A percentile compares a stretch with the other conserved stretches of the same genome.
phyloP scores from a whole-genome alignment of 768 basidiomycete genomes.

The Kwoniella botswanensis region DNA sequence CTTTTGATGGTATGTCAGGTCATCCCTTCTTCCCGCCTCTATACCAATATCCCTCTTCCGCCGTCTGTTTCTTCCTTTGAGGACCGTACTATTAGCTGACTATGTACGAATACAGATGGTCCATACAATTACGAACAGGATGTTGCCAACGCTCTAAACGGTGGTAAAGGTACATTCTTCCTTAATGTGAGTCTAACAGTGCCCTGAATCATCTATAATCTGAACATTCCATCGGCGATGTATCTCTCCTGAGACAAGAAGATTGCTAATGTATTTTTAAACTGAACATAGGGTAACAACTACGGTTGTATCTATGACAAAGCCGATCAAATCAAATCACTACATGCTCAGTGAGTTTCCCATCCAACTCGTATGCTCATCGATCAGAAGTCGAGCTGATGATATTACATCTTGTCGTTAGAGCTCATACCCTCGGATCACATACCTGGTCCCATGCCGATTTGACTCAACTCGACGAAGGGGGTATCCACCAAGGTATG shows the following conservation, averaged over 20 bases:
- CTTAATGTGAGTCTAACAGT: constrained; percentile 44
- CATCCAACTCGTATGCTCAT: too few species aligned
- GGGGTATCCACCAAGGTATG: constrained; percentile 43
- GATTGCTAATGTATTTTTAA: too few species aligned
- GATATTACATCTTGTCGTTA: neutral
- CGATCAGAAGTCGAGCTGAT: too few species aligned
- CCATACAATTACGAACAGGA: constrained; percentile 48
- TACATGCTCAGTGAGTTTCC: constrained; percentile 37
- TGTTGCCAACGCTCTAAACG: constrained; percentile 40
- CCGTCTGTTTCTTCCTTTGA: neutral
- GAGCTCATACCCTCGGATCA: constrained; percentile 54
- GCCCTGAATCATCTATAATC: too few species aligned
- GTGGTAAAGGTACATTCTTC: constrained; percentile 56
- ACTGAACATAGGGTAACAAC: constrained; percentile 48
- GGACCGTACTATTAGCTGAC: too few species aligned
- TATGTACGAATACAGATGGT: constrained; percentile 36
- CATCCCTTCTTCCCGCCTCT: neutral
- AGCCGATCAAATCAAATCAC: constrained; percentile 46
- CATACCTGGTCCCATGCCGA: constrained; percentile 57
- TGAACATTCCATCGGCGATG: too few species aligned
- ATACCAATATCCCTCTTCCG: neutral
- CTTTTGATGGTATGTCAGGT: constrained; percentile 52
- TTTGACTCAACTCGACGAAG: constrained; percentile 44
- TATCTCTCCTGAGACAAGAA: too few species aligned
- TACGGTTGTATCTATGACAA: constrained; percentile 57